These are phyloP conservation scores for Alternaria postmessia DNA, from an alignment of 2,329 filamentous ascomycete genomes.

Conservation along the genomic window DNA sequence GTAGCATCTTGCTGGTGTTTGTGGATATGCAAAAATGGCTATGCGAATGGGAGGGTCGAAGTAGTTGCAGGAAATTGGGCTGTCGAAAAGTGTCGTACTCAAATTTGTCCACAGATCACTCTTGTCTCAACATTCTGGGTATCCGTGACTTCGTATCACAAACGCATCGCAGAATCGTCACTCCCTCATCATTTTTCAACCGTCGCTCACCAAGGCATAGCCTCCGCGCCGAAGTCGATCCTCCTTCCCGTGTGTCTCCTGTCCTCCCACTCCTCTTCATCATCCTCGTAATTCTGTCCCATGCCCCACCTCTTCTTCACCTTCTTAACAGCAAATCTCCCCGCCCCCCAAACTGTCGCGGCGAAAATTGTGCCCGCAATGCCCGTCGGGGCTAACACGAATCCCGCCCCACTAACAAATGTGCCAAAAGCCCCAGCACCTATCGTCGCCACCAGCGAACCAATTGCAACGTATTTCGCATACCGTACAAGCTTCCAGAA, in stretches of 20 bases:
- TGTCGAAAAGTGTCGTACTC: neutral
- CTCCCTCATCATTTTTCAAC: neutral
- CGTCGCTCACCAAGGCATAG: slow-evolving; percentile 30
- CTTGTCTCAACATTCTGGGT: neutral
- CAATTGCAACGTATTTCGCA: slow-evolving; percentile 55
- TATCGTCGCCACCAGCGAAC: slow-evolving; percentile 51
- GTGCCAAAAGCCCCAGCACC: slow-evolving; percentile 49
- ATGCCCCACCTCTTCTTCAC: slow-evolving; percentile 40
- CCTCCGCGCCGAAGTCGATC: slow-evolving; percentile 27
- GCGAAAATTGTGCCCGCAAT: slow-evolving; percentile 50
- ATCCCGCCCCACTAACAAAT: slow-evolving; percentile 50
- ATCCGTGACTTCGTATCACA: neutral
- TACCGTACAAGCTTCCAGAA: slow-evolving; percentile 56
- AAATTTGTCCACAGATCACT: neutral
- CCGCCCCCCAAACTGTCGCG: slow-evolving; percentile 52
- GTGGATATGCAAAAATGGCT: neutral
- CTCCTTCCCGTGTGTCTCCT: slow-evolving; percentile 18
- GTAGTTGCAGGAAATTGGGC: neutral
- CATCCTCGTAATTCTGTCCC: slow-evolving; percentile 28
- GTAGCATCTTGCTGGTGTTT: neutral
- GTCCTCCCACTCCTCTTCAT: slow-evolving; percentile 32
- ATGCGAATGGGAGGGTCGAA: neutral
- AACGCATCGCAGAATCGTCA: neutral
- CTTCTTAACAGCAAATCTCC: slow-evolving; percentile 47
- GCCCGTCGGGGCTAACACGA: slow-evolving; percentile 54